Evolutionary conservation across 805 yeast genomes (phyloP).

Genomic region (Candida tallmaniae): DNA sequence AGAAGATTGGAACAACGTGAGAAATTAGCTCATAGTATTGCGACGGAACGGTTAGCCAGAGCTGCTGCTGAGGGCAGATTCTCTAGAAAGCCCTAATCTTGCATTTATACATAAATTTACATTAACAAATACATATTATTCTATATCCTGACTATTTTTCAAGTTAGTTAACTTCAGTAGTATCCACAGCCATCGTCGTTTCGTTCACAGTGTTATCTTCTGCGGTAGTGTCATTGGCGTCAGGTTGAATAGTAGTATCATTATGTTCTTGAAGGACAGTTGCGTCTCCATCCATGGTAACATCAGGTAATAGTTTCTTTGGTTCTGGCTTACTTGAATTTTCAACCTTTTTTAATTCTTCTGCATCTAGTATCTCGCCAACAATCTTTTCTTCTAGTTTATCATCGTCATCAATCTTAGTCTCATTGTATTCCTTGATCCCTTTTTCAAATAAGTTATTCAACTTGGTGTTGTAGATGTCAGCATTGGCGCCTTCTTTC

Average conservation of each 20-base stretch:
- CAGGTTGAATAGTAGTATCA: slow-evolving; percentile 46
- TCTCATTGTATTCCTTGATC: slow-evolving; percentile 23
- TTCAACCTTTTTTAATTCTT: not conserved
- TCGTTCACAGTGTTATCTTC: slow-evolving; percentile 34
- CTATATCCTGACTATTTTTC: not conserved
- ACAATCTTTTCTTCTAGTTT: slow-evolving; percentile 13
- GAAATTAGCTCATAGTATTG: slow-evolving; percentile 48
- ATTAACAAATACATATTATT: slow-evolving; percentile 4
- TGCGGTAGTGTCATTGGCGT: slow-evolving; percentile 46
- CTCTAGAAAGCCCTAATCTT: slow-evolving; percentile 1
- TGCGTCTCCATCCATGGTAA: slow-evolving; percentile 39
- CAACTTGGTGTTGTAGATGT: slow-evolving; percentile 23
- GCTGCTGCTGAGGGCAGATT: slow-evolving; percentile 43
- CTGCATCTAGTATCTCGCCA: slow-evolving; percentile 10
- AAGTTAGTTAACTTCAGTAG: not conserved
- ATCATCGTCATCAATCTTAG: slow-evolving; percentile 10
- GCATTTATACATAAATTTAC: slow-evolving; percentile 4
- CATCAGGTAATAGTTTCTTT: slow-evolving; percentile 6
- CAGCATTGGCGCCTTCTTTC: slow-evolving; percentile 24
- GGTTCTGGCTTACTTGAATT: not conserved
- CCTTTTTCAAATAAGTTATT: slow-evolving; percentile 38
- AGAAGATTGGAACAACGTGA: slow-evolving; percentile 60
- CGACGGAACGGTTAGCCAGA: slow-evolving; percentile 48
- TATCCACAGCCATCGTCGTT: slow-evolving; percentile 2
- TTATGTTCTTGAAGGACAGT: slow-evolving; percentile 43